phyloP scores from a whole-genome alignment of 192 early-diverging fungal species.

The Rhizophlyctis rosea region DNA sequence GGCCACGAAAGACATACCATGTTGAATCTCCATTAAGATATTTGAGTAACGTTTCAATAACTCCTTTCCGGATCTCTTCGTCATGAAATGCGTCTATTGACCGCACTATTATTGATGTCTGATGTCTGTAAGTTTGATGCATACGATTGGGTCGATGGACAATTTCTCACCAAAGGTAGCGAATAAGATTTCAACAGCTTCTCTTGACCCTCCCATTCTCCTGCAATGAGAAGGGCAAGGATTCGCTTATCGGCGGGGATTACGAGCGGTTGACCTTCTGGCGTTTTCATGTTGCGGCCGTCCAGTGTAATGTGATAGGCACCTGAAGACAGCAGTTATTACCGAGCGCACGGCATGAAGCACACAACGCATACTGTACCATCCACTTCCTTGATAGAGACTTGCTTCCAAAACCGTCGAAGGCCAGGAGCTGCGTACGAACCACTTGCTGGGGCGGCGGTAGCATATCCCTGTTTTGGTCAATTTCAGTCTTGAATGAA shows the following conservation, averaged over 20 bases:
- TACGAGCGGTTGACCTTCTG: conserved; percentile 64
- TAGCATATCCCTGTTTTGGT: no score
- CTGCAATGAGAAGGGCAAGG: conserved; percentile 82
- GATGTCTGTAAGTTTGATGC: conserved; percentile 1
- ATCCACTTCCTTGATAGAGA: conserved; percentile 43
- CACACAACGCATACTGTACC: conserved; percentile 26
- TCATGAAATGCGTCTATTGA: conserved; percentile 74
- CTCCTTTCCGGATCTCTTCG: conserved; percentile 56
- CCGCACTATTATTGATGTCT: conserved; percentile 86
- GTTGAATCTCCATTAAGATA: conserved; percentile 89
- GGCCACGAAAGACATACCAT: conserved; percentile 42
- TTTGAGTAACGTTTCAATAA: conserved; percentile 70
- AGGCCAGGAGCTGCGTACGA: neutral
- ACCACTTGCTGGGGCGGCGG: no score
- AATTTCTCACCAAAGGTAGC: conserved; percentile 68
- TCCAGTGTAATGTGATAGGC: conserved; percentile 55
- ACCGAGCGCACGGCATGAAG: neutral
- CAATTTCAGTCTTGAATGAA: no score
- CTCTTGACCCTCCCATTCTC: conserved; percentile 91
- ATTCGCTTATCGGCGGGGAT: conserved; percentile 53
- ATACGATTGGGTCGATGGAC: neutral
- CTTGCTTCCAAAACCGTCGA: conserved; percentile 58
- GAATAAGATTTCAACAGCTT: conserved; percentile 76
- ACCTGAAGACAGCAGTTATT: conserved; percentile 5
- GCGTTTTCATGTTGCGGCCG: conserved; percentile 77